phyloP scores from a whole-genome alignment of 2,329 filamentous ascomycete genomes.

The Pseudonectria buxi region DNA sequence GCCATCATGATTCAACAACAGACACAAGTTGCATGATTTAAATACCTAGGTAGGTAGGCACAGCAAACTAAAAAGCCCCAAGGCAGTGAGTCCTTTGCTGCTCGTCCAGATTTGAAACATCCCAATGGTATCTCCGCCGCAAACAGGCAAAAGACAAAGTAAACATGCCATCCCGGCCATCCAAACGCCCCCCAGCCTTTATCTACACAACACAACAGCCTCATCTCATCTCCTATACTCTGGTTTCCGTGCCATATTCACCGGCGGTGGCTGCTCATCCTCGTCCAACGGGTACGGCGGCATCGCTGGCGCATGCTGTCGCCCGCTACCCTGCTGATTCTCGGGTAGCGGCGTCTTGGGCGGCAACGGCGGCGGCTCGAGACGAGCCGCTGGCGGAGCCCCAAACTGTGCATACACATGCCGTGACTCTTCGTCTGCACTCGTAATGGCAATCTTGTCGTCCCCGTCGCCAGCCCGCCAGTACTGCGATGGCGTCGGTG shows the following conservation, averaged over 20 bases:
- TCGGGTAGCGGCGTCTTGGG: slow-evolving; percentile 70
- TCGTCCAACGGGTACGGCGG: slow-evolving; percentile 75
- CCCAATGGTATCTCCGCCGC: too few relatives aligned
- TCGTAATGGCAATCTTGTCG: slow-evolving; percentile 63
- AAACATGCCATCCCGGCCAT: slow-evolving; percentile 4
- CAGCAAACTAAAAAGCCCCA: too few relatives aligned
- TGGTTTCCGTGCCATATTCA: slow-evolving; percentile 83
- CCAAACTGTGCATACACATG: slow-evolving; percentile 28
- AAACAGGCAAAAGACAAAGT: too few relatives aligned
- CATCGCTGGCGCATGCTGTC: slow-evolving; percentile 28
- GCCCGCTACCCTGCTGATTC: slow-evolving; percentile 25
- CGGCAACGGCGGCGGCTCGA: slow-evolving; percentile 64
- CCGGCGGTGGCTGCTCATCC: slow-evolving; percentile 73
- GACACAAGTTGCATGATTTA: too few relatives aligned
- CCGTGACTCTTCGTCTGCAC: slow-evolving; percentile 50
- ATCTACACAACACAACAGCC: background rate
- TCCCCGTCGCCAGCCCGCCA: slow-evolving; percentile 45
- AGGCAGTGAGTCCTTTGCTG: too few relatives aligned
- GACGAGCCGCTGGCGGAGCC: slow-evolving; percentile 27
- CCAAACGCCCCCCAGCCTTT: background rate
- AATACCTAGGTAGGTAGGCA: too few relatives aligned
- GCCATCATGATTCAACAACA: too few relatives aligned
- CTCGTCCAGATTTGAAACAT: too few relatives aligned
- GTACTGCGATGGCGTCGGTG: slow-evolving; percentile 54
- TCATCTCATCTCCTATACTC: slow-evolving; percentile 49